These are phyloP conservation scores for Phytopythium kandeliae DNA, from an alignment of 352 stramenopile genomes.

Conservation along the genomic window DNA sequence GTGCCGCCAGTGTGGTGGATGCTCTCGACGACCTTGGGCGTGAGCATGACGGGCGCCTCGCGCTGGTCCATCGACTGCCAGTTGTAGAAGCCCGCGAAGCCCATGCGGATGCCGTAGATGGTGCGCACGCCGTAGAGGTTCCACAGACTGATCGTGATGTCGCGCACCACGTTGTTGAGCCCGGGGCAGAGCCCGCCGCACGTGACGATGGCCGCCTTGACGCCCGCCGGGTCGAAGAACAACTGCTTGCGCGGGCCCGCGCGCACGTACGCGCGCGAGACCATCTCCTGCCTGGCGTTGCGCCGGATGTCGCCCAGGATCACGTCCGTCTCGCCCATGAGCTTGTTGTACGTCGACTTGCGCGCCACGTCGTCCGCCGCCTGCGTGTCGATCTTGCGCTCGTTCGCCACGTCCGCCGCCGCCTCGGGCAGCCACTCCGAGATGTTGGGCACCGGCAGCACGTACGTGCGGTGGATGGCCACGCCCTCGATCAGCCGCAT, in stretches of 20 bases:
- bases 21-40: slow-evolving; percentile 51
- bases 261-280: slow-evolving; percentile 75
- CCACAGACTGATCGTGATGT: slow-evolving; percentile 93
- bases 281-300: slow-evolving; percentile 51
- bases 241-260: slow-evolving; percentile 60
- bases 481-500: slow-evolving; percentile 73
- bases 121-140: slow-evolving; percentile 82
- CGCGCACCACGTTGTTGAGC: slow-evolving; percentile 98
- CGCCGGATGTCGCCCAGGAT: slow-evolving; percentile 81
- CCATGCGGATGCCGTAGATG: slow-evolving; percentile 82
- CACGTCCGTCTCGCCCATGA: slow-evolving; percentile 78
- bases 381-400: slow-evolving; percentile 76
- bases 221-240: slow-evolving; percentile 71
- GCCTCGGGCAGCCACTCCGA: slow-evolving; percentile 59
- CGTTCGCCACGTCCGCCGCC: slow-evolving; percentile 49
- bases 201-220: slow-evolving; percentile 90
- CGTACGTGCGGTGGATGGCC: slow-evolving; percentile 52
- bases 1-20: slow-evolving; percentile 92
- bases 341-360: slow-evolving; percentile 84
- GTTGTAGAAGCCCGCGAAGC: slow-evolving; percentile 79
- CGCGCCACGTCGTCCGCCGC: slow-evolving; percentile 46
- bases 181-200: slow-evolving; percentile 94
- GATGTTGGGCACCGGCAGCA: slow-evolving; percentile 72
- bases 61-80: slow-evolving; percentile 76
- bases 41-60: slow-evolving; percentile 75